A percentile compares a stretch with the other conserved stretches of the same genome.
Evolutionary conservation across 2,329 filamentous ascomycete genomes (phyloP).

Genomic region (Colletotrichum gigasporum): DNA sequence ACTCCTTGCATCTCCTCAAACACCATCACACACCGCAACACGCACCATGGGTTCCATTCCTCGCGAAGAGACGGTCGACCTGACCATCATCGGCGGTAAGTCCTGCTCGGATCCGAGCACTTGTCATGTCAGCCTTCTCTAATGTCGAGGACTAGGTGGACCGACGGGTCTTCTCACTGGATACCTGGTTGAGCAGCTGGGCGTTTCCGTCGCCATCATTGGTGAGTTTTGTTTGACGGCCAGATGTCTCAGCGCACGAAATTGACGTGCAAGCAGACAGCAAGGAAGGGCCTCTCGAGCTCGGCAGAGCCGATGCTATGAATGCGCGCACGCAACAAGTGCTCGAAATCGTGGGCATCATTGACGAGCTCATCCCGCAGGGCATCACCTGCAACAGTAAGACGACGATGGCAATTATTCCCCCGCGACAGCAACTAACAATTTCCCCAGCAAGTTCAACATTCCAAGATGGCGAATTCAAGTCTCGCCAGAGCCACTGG

Average conservation of each 20-base stretch:
- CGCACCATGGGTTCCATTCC: slow-evolving; percentile 28
- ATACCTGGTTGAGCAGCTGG: slow-evolving; percentile 51
- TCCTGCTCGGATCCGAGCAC: not conserved
- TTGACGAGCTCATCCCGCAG: slow-evolving; percentile 50
- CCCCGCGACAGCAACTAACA: not conserved
- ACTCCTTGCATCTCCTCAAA: not conserved
- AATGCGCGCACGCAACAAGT: slow-evolving; percentile 60
- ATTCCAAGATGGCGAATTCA: slow-evolving; percentile 55
- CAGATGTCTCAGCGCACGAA: not conserved
- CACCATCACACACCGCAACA: not conserved
- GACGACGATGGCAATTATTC: slow-evolving; percentile 18
- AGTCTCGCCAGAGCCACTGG: slow-evolving; percentile 57
- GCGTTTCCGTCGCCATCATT: slow-evolving; percentile 50
- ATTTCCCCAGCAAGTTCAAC: slow-evolving; percentile 53
- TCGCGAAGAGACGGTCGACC: slow-evolving; percentile 38
- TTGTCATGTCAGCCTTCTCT: slow-evolving; percentile 16
- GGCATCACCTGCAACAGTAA: slow-evolving; percentile 61
- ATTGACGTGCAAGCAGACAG: slow-evolving; percentile 41
- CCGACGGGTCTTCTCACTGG: slow-evolving; percentile 57
- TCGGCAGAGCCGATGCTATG: slow-evolving; percentile 57
- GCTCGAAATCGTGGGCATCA: slow-evolving; percentile 53
- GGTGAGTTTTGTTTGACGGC: slow-evolving; percentile 37
- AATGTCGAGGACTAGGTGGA: slow-evolving; percentile 42
- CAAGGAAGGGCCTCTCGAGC: slow-evolving; percentile 47
- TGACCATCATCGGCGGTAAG: slow-evolving; percentile 49